phyloP scores from a whole-genome alignment of 1,284 basidiomycete genomes.

The Cystobasidium sp. region DNA sequence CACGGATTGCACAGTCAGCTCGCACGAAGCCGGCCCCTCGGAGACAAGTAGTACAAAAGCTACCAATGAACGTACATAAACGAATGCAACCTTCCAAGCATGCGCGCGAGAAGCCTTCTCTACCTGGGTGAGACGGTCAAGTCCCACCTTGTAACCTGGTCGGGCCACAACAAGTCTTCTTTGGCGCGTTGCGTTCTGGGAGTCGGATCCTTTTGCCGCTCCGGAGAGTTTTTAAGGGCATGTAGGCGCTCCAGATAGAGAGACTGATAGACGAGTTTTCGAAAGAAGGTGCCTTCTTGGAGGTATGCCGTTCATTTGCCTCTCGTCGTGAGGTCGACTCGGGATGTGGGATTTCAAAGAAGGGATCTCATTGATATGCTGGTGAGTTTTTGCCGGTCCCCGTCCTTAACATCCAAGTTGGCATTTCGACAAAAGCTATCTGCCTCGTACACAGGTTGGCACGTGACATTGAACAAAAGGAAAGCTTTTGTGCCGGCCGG shows the following conservation, averaged over 20 bases:
- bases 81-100: background rate
- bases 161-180: constrained; percentile 10
- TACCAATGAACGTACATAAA: constrained; percentile 13
- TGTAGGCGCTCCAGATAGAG: constrained; percentile 7
- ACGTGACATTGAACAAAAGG: no score
- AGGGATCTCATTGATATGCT: background rate
- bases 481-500: no score
- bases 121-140: constrained; percentile 6
- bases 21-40: background rate
- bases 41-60: constrained; percentile 16
- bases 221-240: constrained; percentile 10
- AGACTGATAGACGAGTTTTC: constrained; percentile 12
- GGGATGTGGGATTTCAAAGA: background rate
- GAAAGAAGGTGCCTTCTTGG: constrained; percentile 6
- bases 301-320: constrained; percentile 4
- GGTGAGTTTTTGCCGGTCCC: background rate
- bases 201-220: constrained; percentile 8
- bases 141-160: constrained; percentile 7
- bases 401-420: background rate
- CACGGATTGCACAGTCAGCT: background rate
- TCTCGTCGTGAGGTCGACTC: background rate
- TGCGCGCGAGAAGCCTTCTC: constrained; percentile 13
- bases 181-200: constrained; percentile 4
- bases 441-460: no score
- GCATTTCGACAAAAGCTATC: no score